Conservation (phyloP, 139 green algal genomes). For the Monoraphidium neglectum region DNA sequence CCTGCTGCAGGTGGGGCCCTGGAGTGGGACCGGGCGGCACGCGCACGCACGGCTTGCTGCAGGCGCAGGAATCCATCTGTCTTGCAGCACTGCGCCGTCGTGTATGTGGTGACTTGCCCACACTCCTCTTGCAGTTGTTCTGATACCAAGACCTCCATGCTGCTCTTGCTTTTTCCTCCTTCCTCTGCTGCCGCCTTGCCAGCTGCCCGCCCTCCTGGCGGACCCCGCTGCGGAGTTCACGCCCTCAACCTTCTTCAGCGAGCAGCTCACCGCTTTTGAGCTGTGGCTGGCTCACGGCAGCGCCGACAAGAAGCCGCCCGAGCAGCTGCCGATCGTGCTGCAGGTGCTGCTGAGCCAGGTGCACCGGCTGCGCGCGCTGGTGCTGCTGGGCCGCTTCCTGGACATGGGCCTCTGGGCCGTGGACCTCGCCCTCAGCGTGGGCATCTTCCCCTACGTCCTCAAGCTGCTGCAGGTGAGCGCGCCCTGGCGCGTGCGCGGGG, state of each 20-base stretch:
- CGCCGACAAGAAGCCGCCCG: conserved; percentile 84
- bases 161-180: no score
- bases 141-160: no score
- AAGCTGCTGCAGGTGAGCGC: conserved; percentile 88
- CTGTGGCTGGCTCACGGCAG: conserved; percentile 93
- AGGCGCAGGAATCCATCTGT: no score
- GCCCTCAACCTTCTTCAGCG: conserved; percentile 89
- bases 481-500: neutral
- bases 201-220: conserved; percentile 42
- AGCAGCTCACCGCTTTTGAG: conserved; percentile 99
- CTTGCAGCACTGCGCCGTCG: neutral
- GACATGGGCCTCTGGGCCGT: conserved; percentile 98
- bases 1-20: conserved; percentile 86
- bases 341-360: conserved; percentile 97
- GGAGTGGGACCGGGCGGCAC: no score
- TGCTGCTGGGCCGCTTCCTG: conserved; percentile 95
- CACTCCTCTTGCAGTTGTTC: no score
- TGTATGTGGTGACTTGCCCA: neutral
- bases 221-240: conserved; percentile 54
- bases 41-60: no score
- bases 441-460: conserved; percentile 99
- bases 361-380: conserved; percentile 91
- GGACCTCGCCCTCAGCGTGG: conserved; percentile 94
- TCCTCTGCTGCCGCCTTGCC: no score
- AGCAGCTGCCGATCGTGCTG: conserved; percentile 99